Conservation (phyloP, 2,329 filamentous ascomycete species). For the Reticulascus tulasneorum region DNA sequence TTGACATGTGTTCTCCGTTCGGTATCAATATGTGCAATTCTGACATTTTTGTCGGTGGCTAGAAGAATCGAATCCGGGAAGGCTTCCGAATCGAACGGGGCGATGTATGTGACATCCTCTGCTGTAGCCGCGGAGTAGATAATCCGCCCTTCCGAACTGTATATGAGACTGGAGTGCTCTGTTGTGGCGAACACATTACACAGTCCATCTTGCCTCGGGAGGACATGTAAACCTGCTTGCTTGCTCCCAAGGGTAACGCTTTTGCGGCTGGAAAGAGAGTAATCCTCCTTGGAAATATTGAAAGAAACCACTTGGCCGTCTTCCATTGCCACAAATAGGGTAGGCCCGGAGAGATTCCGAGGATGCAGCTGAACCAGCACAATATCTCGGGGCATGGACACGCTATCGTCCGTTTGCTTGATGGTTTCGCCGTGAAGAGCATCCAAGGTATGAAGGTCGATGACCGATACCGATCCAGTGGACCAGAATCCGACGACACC, state of each 20-base stretch:
- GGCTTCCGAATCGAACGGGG: slow-evolving; percentile 74
- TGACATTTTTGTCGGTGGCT: slow-evolving; percentile 71
- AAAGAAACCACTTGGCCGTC: slow-evolving; percentile 90
- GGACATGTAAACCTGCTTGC: slow-evolving; percentile 73
- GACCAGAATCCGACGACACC: slow-evolving; percentile 88
- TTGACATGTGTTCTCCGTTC: slow-evolving; percentile 87
- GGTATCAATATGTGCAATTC: slow-evolving; percentile 76
- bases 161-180: slow-evolving; percentile 91
- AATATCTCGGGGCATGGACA: slow-evolving; percentile 79
- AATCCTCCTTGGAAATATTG: slow-evolving; percentile 59
- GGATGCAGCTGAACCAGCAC: slow-evolving; percentile 75
- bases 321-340: slow-evolving; percentile 83
- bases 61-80: slow-evolving; percentile 80
- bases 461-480: slow-evolving; percentile 71
- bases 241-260: slow-evolving; percentile 82
- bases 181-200: slow-evolving; percentile 89
- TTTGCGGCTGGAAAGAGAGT: slow-evolving; percentile 67
- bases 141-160: slow-evolving; percentile 80
- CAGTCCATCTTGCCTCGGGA: slow-evolving; percentile 62
- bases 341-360: slow-evolving; percentile 54
- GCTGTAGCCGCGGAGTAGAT: slow-evolving; percentile 93
- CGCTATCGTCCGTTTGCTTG: slow-evolving; percentile 56
- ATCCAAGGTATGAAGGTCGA: slow-evolving; percentile 64
- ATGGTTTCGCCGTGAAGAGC: slow-evolving; percentile 63
- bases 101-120: slow-evolving; percentile 77